Percentiles rank a stretch among this genome's conserved stretches.
phyloP scores from a whole-genome alignment of 2,329 filamentous ascomycete species.

The Xylaria sp. region DNA sequence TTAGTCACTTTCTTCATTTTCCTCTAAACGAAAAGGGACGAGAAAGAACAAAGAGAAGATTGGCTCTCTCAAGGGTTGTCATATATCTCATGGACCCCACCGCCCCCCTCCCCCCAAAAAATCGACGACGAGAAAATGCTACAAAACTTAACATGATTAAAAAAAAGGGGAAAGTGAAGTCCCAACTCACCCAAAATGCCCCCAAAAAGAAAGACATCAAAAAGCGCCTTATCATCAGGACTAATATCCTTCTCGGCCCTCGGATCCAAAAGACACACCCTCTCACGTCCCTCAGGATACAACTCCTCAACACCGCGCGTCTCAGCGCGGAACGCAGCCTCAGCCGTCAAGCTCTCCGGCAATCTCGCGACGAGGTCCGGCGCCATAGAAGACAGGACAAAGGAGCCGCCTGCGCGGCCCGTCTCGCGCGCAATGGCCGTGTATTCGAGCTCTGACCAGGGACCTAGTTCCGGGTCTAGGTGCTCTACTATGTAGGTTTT shows the following conservation, averaged over 20 bases:
- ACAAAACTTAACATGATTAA: too few species aligned
- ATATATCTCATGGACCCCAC: too few species aligned
- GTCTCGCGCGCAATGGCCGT: slow-evolving; percentile 86
- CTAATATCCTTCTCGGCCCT: slow-evolving; percentile 82
- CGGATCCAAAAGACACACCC: slow-evolving; percentile 91
- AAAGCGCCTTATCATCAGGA: slow-evolving; percentile 82
- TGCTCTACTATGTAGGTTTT: slow-evolving; percentile 96
- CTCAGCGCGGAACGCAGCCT: slow-evolving; percentile 76
- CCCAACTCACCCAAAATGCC: slow-evolving; percentile 82
- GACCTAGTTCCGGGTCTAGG: slow-evolving; percentile 91
- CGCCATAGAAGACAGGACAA: slow-evolving; percentile 86
- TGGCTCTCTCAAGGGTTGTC: too few species aligned
- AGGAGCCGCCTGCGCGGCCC: slow-evolving; percentile 71
- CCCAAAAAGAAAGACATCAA: slow-evolving; percentile 94
- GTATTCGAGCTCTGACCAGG: slow-evolving; percentile 96
- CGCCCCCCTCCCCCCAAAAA: background rate
- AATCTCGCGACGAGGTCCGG: slow-evolving; percentile 74
- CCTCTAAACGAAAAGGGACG: background rate
- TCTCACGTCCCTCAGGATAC: slow-evolving; percentile 73
- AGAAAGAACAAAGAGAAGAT: too few species aligned
- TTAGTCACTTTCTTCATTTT: slow-evolving; percentile 2
- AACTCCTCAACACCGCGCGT: slow-evolving; percentile 83
- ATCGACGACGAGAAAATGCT: too few species aligned
- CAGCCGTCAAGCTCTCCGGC: slow-evolving; percentile 64
- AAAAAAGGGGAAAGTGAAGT: slow-evolving; percentile 7